Base-by-base conservation (phyloP, 2,329 filamentous ascomycete species). In the Rhynchosporium agropyri region DNA sequence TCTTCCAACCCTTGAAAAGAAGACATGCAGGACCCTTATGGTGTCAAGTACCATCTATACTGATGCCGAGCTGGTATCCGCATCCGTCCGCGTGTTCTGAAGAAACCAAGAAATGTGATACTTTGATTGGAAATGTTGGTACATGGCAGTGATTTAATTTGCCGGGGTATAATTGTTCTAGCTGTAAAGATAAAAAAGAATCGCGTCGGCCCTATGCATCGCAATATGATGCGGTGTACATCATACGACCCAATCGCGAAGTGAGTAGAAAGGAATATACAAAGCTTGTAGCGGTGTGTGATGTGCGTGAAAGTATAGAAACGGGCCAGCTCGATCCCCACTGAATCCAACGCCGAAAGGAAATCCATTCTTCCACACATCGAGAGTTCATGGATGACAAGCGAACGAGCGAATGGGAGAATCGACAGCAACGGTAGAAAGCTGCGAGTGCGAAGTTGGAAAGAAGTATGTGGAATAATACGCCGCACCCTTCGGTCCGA, bases 311-410 rank as follows among this genome's bases (percentile, higher is more conserved):
- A 50, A 46, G 48, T 51, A 33, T 36, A 51, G 49, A 15, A 51
- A 51, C 49, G 49, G 38, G 49, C 49, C 49, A 29, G 49, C 49
- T 51, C 49, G 31, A 36, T 51, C 49, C 38, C 49, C 49, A 33
- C 49, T 50, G 31, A 10, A 51, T 38, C 49, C 31, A 33, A 29
- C 49, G 46, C 20, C 20, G 13, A 36, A 13, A 3, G 5, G 15
- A 26, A 51, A 38, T 20, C 31, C n/a, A 15, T 9, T 10, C 36
- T 3, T n/a, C 31, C 20, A n/a, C 10, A 50, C 4, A 50, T 50
- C 49, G 31, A 38, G 31, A 51, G 31, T 9, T 51, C 29, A 8
- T 13, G 49, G 38, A 51, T 10, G 43, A 26, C 53, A 43, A 43
- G 33, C 38, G 13, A 43, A 12, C 33, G 28, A 56, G 10, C 40